These are phyloP conservation scores for Lentinus polychrous DNA, from an alignment of 1,284 basidiomycete species.

Conservation along the genomic window DNA sequence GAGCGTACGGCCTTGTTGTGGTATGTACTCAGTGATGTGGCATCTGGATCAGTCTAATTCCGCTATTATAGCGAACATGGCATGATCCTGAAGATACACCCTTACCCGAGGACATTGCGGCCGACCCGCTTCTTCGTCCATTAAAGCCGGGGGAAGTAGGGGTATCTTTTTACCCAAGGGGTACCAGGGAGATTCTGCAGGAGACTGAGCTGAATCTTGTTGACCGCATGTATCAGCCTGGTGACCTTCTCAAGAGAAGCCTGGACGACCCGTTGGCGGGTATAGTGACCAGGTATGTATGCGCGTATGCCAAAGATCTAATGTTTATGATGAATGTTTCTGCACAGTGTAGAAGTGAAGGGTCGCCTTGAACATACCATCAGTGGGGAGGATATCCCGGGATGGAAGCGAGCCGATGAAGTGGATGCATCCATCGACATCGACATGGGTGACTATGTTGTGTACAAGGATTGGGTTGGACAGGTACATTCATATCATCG, in stretches of 20 bases:
- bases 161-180: constrained; percentile 60
- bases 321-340: neutral
- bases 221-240: constrained; percentile 74
- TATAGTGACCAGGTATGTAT: constrained; percentile 46
- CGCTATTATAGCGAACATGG: constrained; percentile 60
- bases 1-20: constrained; percentile 45
- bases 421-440: constrained; percentile 54
- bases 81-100: constrained; percentile 69
- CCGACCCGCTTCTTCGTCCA: constrained; percentile 71
- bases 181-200: constrained; percentile 61
- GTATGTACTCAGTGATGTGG: constrained; percentile 26
- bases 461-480: constrained; percentile 84
- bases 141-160: constrained; percentile 78
- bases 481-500: constrained; percentile 45
- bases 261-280: constrained; percentile 73
- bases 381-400: constrained; percentile 50
- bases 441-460: constrained; percentile 78
- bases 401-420: constrained; percentile 58
- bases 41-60: constrained; percentile 1
- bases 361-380: constrained; percentile 74
- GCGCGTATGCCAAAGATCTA: neutral
- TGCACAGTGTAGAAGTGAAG: constrained; percentile 43
- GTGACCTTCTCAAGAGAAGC: constrained; percentile 81
- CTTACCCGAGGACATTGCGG: constrained; percentile 27
- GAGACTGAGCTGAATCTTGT: constrained; percentile 69